phyloP scores from a whole-genome alignment of 164 flowering plant species.

The Piper betle region DNA sequence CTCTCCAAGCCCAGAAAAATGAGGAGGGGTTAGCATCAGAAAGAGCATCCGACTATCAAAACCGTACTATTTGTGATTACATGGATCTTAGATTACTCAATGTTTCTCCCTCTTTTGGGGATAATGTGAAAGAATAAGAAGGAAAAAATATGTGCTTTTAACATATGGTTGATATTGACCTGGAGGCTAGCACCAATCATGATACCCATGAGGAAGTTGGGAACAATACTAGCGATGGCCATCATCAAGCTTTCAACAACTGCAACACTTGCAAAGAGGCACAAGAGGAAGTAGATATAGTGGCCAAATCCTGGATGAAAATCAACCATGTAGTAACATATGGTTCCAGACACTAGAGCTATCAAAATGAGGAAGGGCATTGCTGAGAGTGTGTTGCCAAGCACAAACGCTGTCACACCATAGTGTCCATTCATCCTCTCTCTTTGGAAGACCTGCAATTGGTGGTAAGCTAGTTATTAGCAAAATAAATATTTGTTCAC shows the following conservation, averaged over 20 bases:
- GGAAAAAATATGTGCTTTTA: background rate
- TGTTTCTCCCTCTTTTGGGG: no score
- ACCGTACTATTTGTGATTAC: no score
- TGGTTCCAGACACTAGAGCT: slow-evolving; percentile 70
- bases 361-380: slow-evolving; percentile 78
- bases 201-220: slow-evolving; percentile 97
- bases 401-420: slow-evolving; percentile 68
- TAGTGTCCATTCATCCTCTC: slow-evolving; percentile 92
- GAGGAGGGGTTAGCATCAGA: no score
- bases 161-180: slow-evolving; percentile 18
- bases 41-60: no score
- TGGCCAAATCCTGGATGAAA: slow-evolving; percentile 77
- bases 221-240: slow-evolving; percentile 86
- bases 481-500: background rate
- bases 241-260: slow-evolving; percentile 98
- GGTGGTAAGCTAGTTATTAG: background rate
- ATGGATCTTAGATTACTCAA: no score
- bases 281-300: slow-evolving; percentile 71
- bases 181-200: slow-evolving; percentile 94
- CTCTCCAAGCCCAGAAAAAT: no score
- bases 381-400: slow-evolving; percentile 84
- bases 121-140: no score
- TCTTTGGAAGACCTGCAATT: slow-evolving; percentile 75
- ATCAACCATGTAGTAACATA: slow-evolving; percentile 85
- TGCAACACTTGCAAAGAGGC: slow-evolving; percentile 82